Evolutionary conservation across 345 rosid genomes (phyloP), one percentile per base, ranked within the genome.

Genomic region (Raphanus sativus): DNA sequence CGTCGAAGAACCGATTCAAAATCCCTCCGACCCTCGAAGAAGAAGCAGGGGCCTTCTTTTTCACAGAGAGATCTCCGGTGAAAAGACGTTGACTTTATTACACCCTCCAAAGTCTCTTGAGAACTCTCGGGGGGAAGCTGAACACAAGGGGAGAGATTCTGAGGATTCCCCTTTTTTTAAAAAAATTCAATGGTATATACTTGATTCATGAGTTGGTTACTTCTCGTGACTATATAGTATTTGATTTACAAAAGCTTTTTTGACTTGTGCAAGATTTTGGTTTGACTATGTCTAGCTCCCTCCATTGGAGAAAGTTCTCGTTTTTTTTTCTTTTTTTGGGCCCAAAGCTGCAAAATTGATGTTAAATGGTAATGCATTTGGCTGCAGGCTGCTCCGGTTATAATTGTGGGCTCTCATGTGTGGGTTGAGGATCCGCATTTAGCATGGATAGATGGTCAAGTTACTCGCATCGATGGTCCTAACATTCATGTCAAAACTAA

Each of bases 361-460:
- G 30, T 28, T 71, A 21, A 56, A 29, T 79, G 58, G 58, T 2
- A 68, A 58, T 81, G 38, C 58, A 55, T 54, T 33, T 54, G 38
- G 38, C 69, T 74, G 69, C 83, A 91, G 97, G 97, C 92, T 32
- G 89, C 86, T 67, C 88, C 88, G 11, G 87, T 83, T 70, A 87
- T 88, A 58, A 86, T 87, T 17, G 92, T 87, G 68, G 97, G 92
- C 62, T 89, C 94, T 42, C 94, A 87, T 88, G 97, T 91, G 13
- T 89, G 94, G 94, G 88, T 89, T 73, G 91, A 89, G 78, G 97
- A 91, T 86, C 86, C 89, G 29, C 84, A 67, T 45, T 84, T 85
- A 76, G 94, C 97, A 30, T 89, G 97, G 97, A 70, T 84, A 59
- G 84, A 88, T 81, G 97, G 94, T 8, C 85, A 87, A 84, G 94